Conservation (phyloP, 1,139 yeast genomes). For the Entelexis paramagnoliae region DNA sequence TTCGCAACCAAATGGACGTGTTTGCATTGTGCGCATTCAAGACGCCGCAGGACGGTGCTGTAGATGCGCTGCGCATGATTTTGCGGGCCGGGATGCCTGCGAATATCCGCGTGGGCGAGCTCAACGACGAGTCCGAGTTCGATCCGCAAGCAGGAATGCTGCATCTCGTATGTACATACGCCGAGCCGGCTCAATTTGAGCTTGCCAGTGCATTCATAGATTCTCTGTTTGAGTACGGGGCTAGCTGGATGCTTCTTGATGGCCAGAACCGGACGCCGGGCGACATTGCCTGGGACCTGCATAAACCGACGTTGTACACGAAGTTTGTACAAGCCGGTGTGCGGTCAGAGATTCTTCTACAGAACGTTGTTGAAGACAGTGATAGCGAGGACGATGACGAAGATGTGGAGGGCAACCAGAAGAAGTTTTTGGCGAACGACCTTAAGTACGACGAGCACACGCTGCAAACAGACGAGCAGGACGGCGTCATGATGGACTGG, state of each 20-base stretch:
- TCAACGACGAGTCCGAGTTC: constrained; percentile 42
- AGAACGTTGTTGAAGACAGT: constrained; percentile 56
- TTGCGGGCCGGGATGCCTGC: constrained; percentile 25
- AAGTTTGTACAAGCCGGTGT: constrained; percentile 78
- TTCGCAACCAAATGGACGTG: constrained; percentile 17
- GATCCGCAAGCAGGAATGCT: constrained; percentile 39
- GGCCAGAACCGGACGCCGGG: constrained; percentile 36
- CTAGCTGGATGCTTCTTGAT: constrained; percentile 64
- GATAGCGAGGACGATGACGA: constrained; percentile 28
- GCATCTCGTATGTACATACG: constrained; percentile 43
- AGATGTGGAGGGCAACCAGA: constrained; percentile 38
- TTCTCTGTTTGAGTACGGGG: constrained; percentile 69
- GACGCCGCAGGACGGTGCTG: constrained; percentile 21
- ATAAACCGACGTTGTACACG: constrained; percentile 32
- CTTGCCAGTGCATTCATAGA: constrained; percentile 50
- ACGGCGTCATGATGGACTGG: constrained; percentile 99
- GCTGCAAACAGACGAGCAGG: constrained; percentile 60
- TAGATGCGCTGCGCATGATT: constrained; percentile 19
- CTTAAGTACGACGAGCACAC: constrained; percentile 63
- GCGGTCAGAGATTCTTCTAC: constrained; percentile 69
- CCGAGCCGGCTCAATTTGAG: constrained; percentile 29
- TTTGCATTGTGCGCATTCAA: constrained; percentile 23
- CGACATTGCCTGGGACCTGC: constrained; percentile 32
- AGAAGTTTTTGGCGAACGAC: constrained; percentile 54
- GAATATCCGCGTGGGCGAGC: constrained; percentile 32